Conservation (phyloP, 2,329 filamentous ascomycete genomes). For the Claviceps pusilla region DNA sequence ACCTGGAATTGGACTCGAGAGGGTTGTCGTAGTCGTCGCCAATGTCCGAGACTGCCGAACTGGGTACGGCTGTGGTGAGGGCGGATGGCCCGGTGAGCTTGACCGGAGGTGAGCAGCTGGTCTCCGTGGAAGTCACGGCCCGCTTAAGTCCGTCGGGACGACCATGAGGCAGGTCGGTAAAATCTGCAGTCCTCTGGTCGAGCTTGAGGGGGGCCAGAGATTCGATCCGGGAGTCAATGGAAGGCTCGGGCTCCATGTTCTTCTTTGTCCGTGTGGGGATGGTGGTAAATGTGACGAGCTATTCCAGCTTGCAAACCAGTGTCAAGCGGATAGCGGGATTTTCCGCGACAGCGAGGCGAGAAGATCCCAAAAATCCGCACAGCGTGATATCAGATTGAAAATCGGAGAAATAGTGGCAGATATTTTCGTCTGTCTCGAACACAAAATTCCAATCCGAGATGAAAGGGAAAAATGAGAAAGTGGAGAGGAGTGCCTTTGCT, state of each 20-base stretch:
- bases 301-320: too few relatives aligned
- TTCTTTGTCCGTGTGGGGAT: not conserved
- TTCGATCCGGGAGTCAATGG: not conserved
- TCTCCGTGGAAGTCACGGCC: conserved; percentile 2
- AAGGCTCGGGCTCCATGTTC: not conserved
- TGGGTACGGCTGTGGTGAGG: conserved; percentile 13
- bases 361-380: not conserved
- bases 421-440: not conserved
- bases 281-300: not conserved
- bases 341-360: not conserved
- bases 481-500: too few relatives aligned
- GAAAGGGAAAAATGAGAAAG: too few relatives aligned
- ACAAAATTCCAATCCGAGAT: not conserved
- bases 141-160: conserved; percentile 7
- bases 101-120: conserved; percentile 1
- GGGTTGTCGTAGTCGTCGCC: conserved; percentile 28
- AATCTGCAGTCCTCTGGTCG: not conserved
- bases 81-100: conserved; percentile 4
- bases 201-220: not conserved
- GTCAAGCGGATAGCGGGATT: too few relatives aligned
- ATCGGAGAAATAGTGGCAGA: not conserved
- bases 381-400: not conserved
- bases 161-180: not conserved
- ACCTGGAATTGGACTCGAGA: conserved; percentile 27
- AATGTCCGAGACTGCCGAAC: conserved; percentile 17